Evolutionary conservation across 179 eudicot species (phyloP).

Genomic region (Sideroxylon spinosum): DNA sequence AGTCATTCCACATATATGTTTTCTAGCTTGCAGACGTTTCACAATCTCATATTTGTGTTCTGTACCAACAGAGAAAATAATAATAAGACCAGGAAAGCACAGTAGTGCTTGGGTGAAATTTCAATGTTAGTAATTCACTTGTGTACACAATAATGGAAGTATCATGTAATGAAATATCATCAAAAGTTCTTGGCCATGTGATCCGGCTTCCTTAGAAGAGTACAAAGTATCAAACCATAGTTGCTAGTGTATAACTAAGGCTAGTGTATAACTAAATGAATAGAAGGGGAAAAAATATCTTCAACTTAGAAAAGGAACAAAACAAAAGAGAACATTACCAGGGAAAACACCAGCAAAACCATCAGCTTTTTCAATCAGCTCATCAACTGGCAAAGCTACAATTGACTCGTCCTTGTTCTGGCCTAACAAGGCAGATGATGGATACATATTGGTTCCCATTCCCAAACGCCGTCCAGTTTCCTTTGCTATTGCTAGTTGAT

Average conservation of each 20-base stretch:
- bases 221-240: constrained; percentile 6
- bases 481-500: constrained; percentile 87
- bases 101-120: neutral
- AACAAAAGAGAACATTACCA: constrained; percentile 40
- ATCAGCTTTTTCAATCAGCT: constrained; percentile 83
- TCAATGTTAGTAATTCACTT: neutral
- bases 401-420: constrained; percentile 76
- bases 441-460: constrained; percentile 95
- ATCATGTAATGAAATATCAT: neutral
- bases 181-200: neutral
- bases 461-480: constrained; percentile 92
- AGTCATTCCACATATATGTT: constrained; percentile 95
- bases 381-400: constrained; percentile 71
- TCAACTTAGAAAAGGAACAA: neutral
- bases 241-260: neutral
- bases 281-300: neutral
- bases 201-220: neutral
- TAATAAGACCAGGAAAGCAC: constrained; percentile 8
- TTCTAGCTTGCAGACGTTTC: constrained; percentile 87
- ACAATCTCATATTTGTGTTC: constrained; percentile 94
- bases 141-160: neutral
- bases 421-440: constrained; percentile 82
- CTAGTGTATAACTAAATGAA: neutral
- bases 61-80: constrained; percentile 28
- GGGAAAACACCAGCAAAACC: constrained; percentile 96